Base-by-base conservation (phyloP, 352 stramenopile species). In the Elongisporangium senticosum region DNA sequence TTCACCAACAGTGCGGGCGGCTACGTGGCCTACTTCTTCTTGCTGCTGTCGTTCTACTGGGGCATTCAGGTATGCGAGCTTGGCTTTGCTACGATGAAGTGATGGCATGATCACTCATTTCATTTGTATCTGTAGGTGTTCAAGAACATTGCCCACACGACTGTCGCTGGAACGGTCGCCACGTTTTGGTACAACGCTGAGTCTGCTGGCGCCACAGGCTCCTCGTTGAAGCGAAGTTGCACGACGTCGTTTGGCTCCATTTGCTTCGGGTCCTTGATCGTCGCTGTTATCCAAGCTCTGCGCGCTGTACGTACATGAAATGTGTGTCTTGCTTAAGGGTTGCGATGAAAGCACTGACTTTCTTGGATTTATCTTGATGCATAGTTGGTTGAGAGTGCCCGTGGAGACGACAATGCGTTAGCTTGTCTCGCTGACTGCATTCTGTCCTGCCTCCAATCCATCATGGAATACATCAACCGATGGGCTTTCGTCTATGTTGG, bases 211-310 rank as follows among this genome's bases (percentile, higher is more conserved):
- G 87, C 90, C 7, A 95, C 96, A 2, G 79, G 75, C 51, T 80
- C 89, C 50, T 90, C 83, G 1, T 71, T 98, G 22, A 75, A 83
- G 59, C 85, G 93, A 37, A 81, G 79, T 39, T 90, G 78, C 22
- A 98, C 93, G 8, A 96, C 87, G 7, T 96, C 93, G 55, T 96
- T 98, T 55, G 96, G 96, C 57, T 97, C 87, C n/a, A 98, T 99
- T 58, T 98, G 92, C 69, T 87, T 98, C 22, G 96, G 96, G 15
- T 97, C 87, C 21, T 74, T 98, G 10, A 79, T 98, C 33, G 87
- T 98, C 15, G 96, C 95, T 1, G 87, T 98, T 49, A 67, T 99
- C 39, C 87, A 98, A 69, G 84, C 93, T 2, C 65, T 96, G 37
- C 87, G 90, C 52, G 73, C 84, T 62, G 74, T 86, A 81, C 61